Evolutionary conservation across 2,329 filamentous ascomycete genomes (phyloP).

Genomic region (Canariomyces notabilis): DNA sequence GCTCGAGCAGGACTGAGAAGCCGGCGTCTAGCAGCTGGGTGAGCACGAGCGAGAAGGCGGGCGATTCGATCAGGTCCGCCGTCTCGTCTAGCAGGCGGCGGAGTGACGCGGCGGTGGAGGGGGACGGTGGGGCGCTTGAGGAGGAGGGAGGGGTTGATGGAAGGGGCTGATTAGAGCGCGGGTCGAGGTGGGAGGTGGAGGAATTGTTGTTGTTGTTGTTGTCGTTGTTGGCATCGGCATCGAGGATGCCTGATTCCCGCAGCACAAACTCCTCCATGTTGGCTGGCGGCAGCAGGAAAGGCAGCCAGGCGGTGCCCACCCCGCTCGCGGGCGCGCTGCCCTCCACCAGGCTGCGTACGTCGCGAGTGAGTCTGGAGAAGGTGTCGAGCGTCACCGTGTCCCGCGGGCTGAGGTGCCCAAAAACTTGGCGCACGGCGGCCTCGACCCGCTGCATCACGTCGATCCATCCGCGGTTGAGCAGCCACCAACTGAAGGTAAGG

Average conservation of each 20-base stretch:
- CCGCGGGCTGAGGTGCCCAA: constrained; percentile 80
- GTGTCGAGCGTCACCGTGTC: constrained; percentile 80
- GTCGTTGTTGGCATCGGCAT: constrained; percentile 28
- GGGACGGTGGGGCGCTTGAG: constrained; percentile 33
- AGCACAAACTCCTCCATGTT: constrained; percentile 81
- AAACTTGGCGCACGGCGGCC: constrained; percentile 80
- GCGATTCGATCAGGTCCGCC: constrained; percentile 90
- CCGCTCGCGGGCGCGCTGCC: constrained; percentile 44
- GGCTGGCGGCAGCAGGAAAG: constrained; percentile 73
- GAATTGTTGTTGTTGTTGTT: constrained; percentile 19
- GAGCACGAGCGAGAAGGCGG: constrained; percentile 80
- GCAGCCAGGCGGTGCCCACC: constrained; percentile 66
- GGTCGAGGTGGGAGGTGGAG: too few relatives aligned
- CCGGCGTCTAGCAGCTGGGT: constrained; percentile 80
- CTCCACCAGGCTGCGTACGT: constrained; percentile 82
- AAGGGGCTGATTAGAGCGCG: too few relatives aligned
- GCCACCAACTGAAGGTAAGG: constrained; percentile 96
- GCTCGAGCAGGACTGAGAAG: constrained; percentile 78
- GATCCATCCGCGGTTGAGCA: constrained; percentile 85
- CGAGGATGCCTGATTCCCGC: constrained; percentile 73
- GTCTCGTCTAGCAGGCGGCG: constrained; percentile 90
- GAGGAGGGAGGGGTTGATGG: constrained; percentile 29
- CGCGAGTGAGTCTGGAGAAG: constrained; percentile 73
- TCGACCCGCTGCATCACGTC: constrained; percentile 77
- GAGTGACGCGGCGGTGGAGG: constrained; percentile 51